Conservation (phyloP, 2,329 filamentous ascomycete species). For the Beauveria pseudobassiana region DNA sequence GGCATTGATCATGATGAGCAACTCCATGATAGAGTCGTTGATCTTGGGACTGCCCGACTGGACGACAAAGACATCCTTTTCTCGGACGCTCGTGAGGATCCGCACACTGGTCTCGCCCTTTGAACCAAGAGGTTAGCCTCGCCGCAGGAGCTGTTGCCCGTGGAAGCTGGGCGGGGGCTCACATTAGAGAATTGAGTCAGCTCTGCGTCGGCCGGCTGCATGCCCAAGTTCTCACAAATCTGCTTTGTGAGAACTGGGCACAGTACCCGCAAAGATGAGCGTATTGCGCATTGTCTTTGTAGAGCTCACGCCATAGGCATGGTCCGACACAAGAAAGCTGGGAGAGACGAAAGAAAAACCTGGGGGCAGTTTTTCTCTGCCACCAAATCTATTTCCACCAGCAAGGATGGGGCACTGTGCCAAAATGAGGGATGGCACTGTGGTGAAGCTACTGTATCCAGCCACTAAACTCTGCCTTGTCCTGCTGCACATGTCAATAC, state of each 20-base stretch:
- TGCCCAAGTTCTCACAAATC: slow-evolving; percentile 62
- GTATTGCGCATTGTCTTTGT: slow-evolving; percentile 55
- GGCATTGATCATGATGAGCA: slow-evolving; percentile 97
- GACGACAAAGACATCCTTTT: slow-evolving; percentile 98
- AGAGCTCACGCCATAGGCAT: slow-evolving; percentile 18
- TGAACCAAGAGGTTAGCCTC: slow-evolving; percentile 18
- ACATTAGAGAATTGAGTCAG: slow-evolving; percentile 65
- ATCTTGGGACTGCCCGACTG: slow-evolving; percentile 94
- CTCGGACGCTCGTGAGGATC: slow-evolving; percentile 71
- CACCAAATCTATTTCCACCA: background rate
- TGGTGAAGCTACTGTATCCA: background rate
- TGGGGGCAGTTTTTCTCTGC: slow-evolving; percentile 2
- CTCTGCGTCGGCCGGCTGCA: slow-evolving; percentile 56
- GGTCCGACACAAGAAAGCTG: slow-evolving; percentile 16
- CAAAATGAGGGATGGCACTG: background rate
- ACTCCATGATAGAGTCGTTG: slow-evolving; percentile 98
- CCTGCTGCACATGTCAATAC: background rate
- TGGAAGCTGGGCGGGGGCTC: slow-evolving; percentile 27
- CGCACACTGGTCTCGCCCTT: slow-evolving; percentile 64
- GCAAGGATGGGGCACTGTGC: slow-evolving; percentile 1
- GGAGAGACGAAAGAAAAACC: slow-evolving; percentile 17
- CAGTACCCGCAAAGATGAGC: slow-evolving; percentile 58
- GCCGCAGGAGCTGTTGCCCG: background rate
- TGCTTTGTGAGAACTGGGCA: slow-evolving; percentile 57
- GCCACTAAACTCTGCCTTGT: background rate